phyloP scores from a whole-genome alignment of 2,329 filamentous ascomycete genomes.

The Colletotrichum ledebouriae region DNA sequence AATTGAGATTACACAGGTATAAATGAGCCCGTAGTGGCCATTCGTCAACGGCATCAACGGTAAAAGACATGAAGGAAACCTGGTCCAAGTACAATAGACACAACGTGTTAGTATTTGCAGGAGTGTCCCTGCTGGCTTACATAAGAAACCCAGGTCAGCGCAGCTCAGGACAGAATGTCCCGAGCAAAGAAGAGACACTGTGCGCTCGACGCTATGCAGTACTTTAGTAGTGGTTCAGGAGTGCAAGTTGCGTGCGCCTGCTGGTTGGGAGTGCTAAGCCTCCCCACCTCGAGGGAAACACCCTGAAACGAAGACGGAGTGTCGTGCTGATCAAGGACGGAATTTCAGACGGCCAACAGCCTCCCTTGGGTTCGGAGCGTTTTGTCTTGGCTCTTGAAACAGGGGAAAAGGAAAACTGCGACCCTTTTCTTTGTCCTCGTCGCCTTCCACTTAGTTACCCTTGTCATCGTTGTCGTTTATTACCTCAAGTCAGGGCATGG shows the following conservation, averaged over 20 bases:
- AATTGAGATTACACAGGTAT: too few relatives aligned
- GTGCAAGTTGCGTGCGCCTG: neutral
- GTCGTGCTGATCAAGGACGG: conserved; percentile 22
- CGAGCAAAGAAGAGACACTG: conserved; percentile 19
- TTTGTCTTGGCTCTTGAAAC: conserved; percentile 41
- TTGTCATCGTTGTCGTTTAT: neutral
- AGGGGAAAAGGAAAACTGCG: conserved; percentile 19
- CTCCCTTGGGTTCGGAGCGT: conserved; percentile 35
- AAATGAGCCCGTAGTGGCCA: too few relatives aligned
- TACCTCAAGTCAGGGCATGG: neutral
- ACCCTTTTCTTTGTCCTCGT: conserved; percentile 7
- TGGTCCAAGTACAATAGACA: conserved; percentile 3
- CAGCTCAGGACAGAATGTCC: neutral
- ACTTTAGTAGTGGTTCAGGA: neutral
- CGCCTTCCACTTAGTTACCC: neutral
- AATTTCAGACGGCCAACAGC: conserved; percentile 25
- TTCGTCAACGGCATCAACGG: conserved; percentile 1
- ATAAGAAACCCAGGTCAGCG: neutral
- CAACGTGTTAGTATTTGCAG: too few relatives aligned
- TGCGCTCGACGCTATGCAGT: conserved; percentile 17
- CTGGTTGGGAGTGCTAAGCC: conserved; percentile 14
- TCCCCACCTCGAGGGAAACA: conserved; percentile 23
- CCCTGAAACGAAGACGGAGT: conserved; percentile 31
- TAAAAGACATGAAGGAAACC: neutral
- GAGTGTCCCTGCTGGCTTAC: neutral